These are phyloP conservation scores for Phytophthora tubulina DNA, from an alignment of 352 stramenopile genomes.

Conservation along the genomic window DNA sequence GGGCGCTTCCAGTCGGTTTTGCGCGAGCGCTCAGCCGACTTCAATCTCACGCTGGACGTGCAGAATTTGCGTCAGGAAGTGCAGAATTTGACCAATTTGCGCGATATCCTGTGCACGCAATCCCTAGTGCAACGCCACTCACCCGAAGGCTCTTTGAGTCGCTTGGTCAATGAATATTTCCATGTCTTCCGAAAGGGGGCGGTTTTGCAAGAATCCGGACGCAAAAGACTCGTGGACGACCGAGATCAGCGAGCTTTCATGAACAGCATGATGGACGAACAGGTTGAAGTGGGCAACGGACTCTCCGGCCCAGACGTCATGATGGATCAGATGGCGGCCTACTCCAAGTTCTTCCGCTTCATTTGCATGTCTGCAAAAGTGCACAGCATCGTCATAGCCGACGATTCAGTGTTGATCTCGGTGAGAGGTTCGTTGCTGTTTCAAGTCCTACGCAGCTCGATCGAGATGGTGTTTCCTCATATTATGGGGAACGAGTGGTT, in stretches of 20 bases:
- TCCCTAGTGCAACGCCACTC: constrained; percentile 8
- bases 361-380: constrained; percentile 40
- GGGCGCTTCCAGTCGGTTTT: constrained; percentile 42
- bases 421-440: constrained; percentile 20
- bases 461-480: constrained; percentile 38
- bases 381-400: constrained; percentile 5
- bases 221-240: constrained; percentile 17
- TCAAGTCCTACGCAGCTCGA: constrained; percentile 30
- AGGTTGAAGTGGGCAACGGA: constrained; percentile 40
- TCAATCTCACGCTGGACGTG: constrained; percentile 44
- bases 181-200: constrained; percentile 30
- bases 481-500: constrained; percentile 32
- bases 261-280: constrained; percentile 33
- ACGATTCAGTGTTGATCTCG: constrained; percentile 28
- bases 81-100: constrained; percentile 38
- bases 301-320: constrained; percentile 41
- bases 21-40: constrained; percentile 37
- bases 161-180: constrained; percentile 22
- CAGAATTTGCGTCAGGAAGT: constrained; percentile 43
- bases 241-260: constrained; percentile 31
- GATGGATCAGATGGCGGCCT: constrained; percentile 44
- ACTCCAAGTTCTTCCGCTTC: constrained; percentile 56
- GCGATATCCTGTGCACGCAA: constrained; percentile 6
- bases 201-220: neutral
- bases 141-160: constrained; percentile 13